Evolutionary conservation across 148 eudicot species (phyloP).

Genomic region (Camellia lanceoleosa): DNA sequence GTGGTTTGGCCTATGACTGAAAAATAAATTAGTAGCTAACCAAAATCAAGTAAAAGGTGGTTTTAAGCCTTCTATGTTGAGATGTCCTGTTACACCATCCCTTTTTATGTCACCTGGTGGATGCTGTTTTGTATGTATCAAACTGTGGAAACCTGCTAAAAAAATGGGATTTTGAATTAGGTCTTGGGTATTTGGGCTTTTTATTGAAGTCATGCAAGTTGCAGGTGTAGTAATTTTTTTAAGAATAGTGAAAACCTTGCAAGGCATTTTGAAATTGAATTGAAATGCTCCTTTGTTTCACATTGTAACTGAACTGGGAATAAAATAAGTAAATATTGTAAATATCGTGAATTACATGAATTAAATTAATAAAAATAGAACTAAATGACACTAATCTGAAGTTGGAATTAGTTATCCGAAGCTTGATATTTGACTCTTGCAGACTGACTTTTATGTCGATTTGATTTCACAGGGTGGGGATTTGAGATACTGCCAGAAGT

Average conservation of each 20-base stretch:
- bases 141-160: background rate
- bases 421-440: background rate
- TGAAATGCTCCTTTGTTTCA: background rate
- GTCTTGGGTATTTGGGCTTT: background rate
- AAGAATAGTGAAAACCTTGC: background rate
- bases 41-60: background rate
- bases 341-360: background rate
- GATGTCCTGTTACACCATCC: background rate
- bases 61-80: background rate
- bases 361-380: background rate
- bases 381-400: background rate
- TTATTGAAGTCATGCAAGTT: background rate
- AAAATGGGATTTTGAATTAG: background rate
- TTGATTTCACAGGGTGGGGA: constrained; percentile 74
- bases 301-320: background rate
- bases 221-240: background rate
- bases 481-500: constrained; percentile 92
- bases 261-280: background rate
- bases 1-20: background rate
- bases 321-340: background rate
- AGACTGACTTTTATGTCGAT: constrained; percentile 8
- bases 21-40: no score
- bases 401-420: background rate
- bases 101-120: background rate
- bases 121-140: background rate